Percentiles rank a stretch among this genome's conserved stretches.
phyloP scores from a whole-genome alignment of 352 stramenopile species.

The Halophytophthora batemanensis region DNA sequence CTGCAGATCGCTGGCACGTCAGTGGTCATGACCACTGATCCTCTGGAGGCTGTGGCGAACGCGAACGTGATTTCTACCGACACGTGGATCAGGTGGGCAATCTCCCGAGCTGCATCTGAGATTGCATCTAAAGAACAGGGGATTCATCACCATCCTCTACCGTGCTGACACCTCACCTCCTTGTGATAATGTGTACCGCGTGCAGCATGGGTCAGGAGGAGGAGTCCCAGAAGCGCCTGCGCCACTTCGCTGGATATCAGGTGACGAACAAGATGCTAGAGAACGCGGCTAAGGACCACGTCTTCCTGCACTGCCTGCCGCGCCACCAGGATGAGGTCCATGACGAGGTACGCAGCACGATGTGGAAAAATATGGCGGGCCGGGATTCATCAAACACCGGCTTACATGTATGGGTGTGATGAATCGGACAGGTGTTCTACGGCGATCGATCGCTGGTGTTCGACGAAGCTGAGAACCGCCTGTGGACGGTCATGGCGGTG shows the following conservation, averaged over 20 bases:
- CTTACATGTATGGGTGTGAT: slow-evolving; percentile 1
- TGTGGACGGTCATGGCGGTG: slow-evolving; percentile 99
- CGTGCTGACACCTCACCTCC: background rate
- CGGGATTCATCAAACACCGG: background rate
- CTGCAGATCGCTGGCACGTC: slow-evolving; percentile 55
- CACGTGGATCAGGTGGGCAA: slow-evolving; percentile 90
- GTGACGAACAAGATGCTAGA: slow-evolving; percentile 91
- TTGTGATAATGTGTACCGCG: background rate
- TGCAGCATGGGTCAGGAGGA: slow-evolving; percentile 92
- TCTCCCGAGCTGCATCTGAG: too few species aligned
- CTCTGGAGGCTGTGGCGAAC: slow-evolving; percentile 91
- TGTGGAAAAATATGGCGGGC: background rate
- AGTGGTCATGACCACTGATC: slow-evolving; percentile 85
- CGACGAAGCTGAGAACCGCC: slow-evolving; percentile 96
- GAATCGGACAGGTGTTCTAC: slow-evolving; percentile 89
- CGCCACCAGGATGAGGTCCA: slow-evolving; percentile 96
- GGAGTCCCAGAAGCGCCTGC: slow-evolving; percentile 91
- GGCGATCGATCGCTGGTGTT: slow-evolving; percentile 94
- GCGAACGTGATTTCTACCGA: slow-evolving; percentile 96
- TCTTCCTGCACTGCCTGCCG: slow-evolving; percentile 98
- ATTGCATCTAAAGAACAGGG: background rate
- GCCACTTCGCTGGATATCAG: slow-evolving; percentile 95
- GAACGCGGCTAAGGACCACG: slow-evolving; percentile 86
- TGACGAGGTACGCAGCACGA: slow-evolving; percentile 83
- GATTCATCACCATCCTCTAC: background rate